phyloP scores from a whole-genome alignment of 495 filamentous ascomycete species.

The Trichoderma asperelloides region DNA sequence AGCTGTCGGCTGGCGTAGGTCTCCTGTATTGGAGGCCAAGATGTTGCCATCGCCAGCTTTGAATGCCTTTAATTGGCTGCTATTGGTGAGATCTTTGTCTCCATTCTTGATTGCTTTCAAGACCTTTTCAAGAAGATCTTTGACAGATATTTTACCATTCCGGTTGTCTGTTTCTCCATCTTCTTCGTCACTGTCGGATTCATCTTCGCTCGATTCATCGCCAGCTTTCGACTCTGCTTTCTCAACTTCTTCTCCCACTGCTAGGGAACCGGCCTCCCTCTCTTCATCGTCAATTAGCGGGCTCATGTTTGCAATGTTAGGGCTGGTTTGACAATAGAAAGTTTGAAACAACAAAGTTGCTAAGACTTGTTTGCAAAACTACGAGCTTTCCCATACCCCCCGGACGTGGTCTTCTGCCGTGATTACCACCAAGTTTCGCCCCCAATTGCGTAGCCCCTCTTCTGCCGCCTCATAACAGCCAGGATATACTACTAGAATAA shows the following conservation, averaged over 20 bases:
- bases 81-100: conserved; percentile 2
- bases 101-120: conserved; percentile 7
- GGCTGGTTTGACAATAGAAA: background rate
- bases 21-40: background rate
- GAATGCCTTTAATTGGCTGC: conserved; percentile 4
- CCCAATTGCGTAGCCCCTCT: background rate
- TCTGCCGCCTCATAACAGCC: background rate
- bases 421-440: background rate
- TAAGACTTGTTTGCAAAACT: background rate
- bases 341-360: background rate
- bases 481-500: background rate
- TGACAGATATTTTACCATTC: conserved; percentile 6
- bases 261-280: background rate
- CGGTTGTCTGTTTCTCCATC: background rate
- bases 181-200: conserved; percentile 10
- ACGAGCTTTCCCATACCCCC: background rate
- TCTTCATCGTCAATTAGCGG: conserved; percentile 5
- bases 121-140: conserved; percentile 12
- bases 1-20: conserved; percentile 8
- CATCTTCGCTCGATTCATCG: conserved; percentile 8
- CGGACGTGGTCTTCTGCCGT: background rate
- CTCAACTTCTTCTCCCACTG: background rate
- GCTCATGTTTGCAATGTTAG: background rate
- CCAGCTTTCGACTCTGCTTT: conserved; percentile 4
- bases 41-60: background rate